phyloP scores from a whole-genome alignment of 352 stramenopile genomes.

The Peronospora destructor region DNA sequence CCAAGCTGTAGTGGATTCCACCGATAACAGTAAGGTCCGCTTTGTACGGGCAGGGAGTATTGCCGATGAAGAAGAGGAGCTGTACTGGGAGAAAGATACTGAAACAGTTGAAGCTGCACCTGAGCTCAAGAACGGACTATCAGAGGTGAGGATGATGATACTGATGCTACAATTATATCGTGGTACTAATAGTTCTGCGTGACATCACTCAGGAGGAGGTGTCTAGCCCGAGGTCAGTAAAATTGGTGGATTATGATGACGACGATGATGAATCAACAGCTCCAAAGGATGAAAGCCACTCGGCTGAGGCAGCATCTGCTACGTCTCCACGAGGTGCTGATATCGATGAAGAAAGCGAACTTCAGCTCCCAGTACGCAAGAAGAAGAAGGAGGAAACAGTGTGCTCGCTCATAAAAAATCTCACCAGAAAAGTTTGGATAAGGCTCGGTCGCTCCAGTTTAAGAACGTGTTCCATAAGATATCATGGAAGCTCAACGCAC shows the following conservation, averaged over 20 bases:
- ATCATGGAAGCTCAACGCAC: slow-evolving; percentile 46
- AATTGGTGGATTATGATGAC: slow-evolving; percentile 66
- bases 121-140: slow-evolving; percentile 35
- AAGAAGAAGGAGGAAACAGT: slow-evolving; percentile 42
- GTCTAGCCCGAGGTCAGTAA: slow-evolving; percentile 34
- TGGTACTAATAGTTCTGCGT: slow-evolving; percentile 4
- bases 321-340: slow-evolving; percentile 16
- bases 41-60: slow-evolving; percentile 51
- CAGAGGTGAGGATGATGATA: slow-evolving; percentile 32
- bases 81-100: slow-evolving; percentile 77
- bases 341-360: slow-evolving; percentile 33
- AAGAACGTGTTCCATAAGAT: slow-evolving; percentile 81
- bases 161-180: background rate
- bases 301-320: slow-evolving; percentile 11
- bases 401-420: slow-evolving; percentile 42
- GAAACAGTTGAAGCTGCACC: slow-evolving; percentile 32
- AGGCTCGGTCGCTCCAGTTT: slow-evolving; percentile 43
- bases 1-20: slow-evolving; percentile 10
- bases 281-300: slow-evolving; percentile 31
- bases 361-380: slow-evolving; percentile 54
- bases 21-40: slow-evolving; percentile 33
- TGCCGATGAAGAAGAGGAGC: slow-evolving; percentile 59
- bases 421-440: slow-evolving; percentile 28
- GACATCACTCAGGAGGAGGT: slow-evolving; percentile 33
- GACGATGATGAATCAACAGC: slow-evolving; percentile 34